These are phyloP conservation scores for Biscogniauxia mediterranea DNA, from an alignment of 2,329 filamentous ascomycete species.

Conservation along the genomic window DNA sequence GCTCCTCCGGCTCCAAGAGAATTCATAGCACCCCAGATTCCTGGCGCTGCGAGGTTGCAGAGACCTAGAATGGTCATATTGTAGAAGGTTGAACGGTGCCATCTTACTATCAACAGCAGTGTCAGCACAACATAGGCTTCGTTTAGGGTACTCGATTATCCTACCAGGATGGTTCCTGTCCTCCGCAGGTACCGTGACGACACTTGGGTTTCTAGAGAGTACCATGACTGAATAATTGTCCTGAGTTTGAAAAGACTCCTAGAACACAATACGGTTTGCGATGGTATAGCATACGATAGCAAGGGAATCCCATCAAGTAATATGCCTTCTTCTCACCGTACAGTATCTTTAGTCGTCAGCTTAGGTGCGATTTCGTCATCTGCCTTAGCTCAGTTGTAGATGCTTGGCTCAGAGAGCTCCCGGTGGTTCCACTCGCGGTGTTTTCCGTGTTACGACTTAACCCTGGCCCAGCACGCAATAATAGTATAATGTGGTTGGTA, in stretches of 20 bases:
- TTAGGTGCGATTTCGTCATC: neutral
- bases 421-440: neutral
- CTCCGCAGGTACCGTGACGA: neutral
- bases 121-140: neutral
- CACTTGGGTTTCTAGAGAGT: neutral
- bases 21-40: conserved; percentile 74
- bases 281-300: neutral
- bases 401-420: neutral
- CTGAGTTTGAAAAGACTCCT: neutral
- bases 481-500: neutral
- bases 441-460: neutral
- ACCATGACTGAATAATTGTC: neutral
- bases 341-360: neutral
- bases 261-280: neutral
- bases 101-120: conserved; percentile 48
- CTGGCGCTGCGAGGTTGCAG: conserved; percentile 68
- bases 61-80: conserved; percentile 70
- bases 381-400: neutral
- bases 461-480: neutral
- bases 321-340: neutral
- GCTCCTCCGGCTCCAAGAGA: conserved; percentile 68
- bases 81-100: conserved; percentile 70
- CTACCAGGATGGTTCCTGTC: conserved; percentile 1
- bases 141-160: neutral
- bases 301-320: neutral